Conservation (phyloP, 2,329 filamentous ascomycete genomes). For the Ceratocystis papillata region DNA sequence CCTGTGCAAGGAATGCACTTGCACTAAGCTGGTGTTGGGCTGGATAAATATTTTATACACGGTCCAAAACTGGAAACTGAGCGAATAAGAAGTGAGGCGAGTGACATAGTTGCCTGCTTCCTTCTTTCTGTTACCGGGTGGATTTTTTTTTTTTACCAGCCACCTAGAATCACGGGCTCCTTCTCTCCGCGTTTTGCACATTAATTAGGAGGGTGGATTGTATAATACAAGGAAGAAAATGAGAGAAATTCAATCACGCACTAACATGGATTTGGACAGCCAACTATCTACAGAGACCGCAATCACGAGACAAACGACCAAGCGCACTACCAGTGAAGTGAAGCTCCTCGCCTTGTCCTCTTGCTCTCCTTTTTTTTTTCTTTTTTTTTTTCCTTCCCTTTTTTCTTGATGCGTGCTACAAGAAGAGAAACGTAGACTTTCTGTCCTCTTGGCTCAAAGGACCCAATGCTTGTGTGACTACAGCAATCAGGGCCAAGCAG, state of each 20-base stretch:
- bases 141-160: not conserved
- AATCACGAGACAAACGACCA: no score
- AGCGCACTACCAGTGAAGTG: not conserved
- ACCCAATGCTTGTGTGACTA: not conserved
- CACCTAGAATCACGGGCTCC: not conserved
- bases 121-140: not conserved
- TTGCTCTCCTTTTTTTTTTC: not conserved
- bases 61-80: not conserved
- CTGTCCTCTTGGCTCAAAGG: not conserved
- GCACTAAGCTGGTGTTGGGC: not conserved
- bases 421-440: no score
- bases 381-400: not conserved
- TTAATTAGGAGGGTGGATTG: no score
- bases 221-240: no score
- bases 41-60: not conserved
- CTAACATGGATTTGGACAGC: no score
- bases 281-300: no score
- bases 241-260: no score
- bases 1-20: not conserved
- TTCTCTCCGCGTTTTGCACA: no score
- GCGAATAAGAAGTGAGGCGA: conserved; percentile 1
- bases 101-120: not conserved
- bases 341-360: not conserved
- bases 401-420: not conserved
- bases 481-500: not conserved